Base-by-base conservation (phyloP, 176 grass and related monocot species). In the Alopecurus myosuroides region DNA sequence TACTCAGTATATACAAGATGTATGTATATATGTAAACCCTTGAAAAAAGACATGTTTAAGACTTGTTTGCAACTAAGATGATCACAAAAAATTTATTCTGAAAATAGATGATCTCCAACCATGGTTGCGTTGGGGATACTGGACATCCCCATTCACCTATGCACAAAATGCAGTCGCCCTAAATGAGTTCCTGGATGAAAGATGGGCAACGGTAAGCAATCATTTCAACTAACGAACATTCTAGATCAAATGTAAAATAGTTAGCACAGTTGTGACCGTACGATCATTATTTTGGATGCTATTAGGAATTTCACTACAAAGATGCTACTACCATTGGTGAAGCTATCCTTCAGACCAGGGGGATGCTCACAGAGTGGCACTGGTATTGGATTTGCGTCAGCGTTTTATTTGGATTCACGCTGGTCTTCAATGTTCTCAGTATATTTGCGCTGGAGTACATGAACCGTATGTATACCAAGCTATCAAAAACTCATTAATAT, bases 301-400 rank as follows among this genome's bases (percentile, higher is more conserved):
- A 3, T 39, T 55, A 97, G 94, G 85, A 83, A 87, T 85, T 92
- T 50, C 50, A 87, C 57, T 87, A 89, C 76, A 56, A 22, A 42
- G 40, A 81, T 83, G 78, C 62, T 20, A 81, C 75, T 34, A 94
- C 90, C 19, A 3, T 91, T 10, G 95, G 92, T 0, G 79, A 92
- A 81, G 88, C 84, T 77, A 87, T 97, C 44, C 86, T 97, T 18
- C 79, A 82, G 81, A 79, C 70, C 34, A 90, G 90, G 76, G 88
- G 95, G n/a, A 42, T 86, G 74, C 42, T 84, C 19, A 94, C 58
- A 2, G 74, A 91, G 35, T 92, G 77, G 81, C 83, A 91, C 18
- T 97, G 95, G 95, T 97, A 92, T 20, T 94, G 95, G 95, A 82
- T 91, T 57, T 94, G 83, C 42, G 74, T 94, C 4, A 40, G 22